Evolutionary conservation across 2,329 filamentous ascomycete species (phyloP), one percentile per base, ranked within the genome.

Genomic region (Thermomyces lanuginosus): DNA sequence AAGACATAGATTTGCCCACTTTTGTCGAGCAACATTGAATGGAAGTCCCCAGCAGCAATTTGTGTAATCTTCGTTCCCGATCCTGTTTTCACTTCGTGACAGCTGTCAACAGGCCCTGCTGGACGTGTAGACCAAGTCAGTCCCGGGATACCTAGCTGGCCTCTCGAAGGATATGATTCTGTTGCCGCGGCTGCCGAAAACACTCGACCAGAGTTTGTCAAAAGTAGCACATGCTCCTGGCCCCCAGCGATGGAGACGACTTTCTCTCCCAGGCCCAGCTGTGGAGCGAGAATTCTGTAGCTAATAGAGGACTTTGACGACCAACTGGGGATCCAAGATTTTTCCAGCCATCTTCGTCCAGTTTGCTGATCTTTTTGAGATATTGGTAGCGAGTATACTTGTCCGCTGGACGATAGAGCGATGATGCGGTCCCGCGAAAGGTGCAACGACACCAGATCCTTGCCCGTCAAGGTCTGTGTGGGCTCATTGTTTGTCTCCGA

Each of bases 161-260:
- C 89, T 44, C 70, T 75, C 2, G 69, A 67, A 1, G 89, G 89
- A 46, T 78, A 95, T 27, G 72, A 64, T 30, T 77, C 68, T 10
- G 73, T 73, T 35, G 78, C 82, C 2, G 82, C 74, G 2, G 81
- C 86, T n/a, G 79, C 75, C 2, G 84, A 79, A 53, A 91, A 95
- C 17, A 95, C 67, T 21, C 86, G 78, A 1, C 89, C 89, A 27
- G 68, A 69, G 24, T 72, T 82, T 0, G 86, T 93, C 33, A 93
- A 64, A 26, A 98, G 63, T 1, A 95, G 64, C 16, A 76, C 78
- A 49, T 95, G 86, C 44, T 95, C 83, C 8, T 80, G 63, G 2
- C 89, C 89, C 36, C 76, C 72, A 32, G 71, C 68, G 31, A 95
- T 68, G 27, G 81, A 66, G 0, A 68, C 68, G 5, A 95, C 60